Base-by-base conservation (phyloP, 2,329 filamentous ascomycete genomes). In the Diaporthe sp. region DNA sequence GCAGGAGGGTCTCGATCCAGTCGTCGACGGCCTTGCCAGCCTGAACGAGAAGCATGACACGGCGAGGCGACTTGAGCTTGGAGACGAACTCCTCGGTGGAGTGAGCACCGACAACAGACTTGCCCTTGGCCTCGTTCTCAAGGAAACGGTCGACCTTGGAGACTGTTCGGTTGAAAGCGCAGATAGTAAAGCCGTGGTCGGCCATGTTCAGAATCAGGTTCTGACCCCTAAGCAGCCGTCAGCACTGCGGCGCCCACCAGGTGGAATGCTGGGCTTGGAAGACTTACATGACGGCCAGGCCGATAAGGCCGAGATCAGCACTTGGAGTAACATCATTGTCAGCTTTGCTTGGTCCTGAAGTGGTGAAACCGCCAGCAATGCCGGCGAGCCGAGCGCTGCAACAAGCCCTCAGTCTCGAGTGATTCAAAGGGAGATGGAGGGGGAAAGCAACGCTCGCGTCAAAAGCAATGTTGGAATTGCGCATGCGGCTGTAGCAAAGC, bases 41-140 rank as follows among this genome's bases (percentile, higher is more conserved):
- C 94, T 98, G 97, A 88, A 99, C 97, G 80, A 99, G 94, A 82
- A 99, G 92, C 97, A 99, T 99, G 87, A 99, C 92, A 82, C 96
- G 94, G 82, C 97, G 95, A 82, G 97, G 97, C 82, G 91, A 94
- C 94, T 98, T 98, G 85, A 99, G 94, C 92, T 98, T 98, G 86
- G 91, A 87, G 83, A 96, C 92, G 84, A 99, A 98, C 87, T 99
- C 97, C 90, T 98, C 91, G 84, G 95, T 93, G 82, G 92, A 94
- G 88, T 98, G 93, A 81, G 97, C 96, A 85, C 97, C 97, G 78
- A 98, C 92, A 81, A 99, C 94, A 81, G 94, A 94, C 91, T 98
- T 98, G 89, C 96, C 94, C 91, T 96, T 95, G 84, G 94, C 94
- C 88, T 96, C 94, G 87, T 98, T 96, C 79, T 89, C 93, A 80